Percentiles rank a stretch among this genome's conserved stretches.
phyloP scores from a whole-genome alignment of 768 basidiomycete genomes.

The Saitozyma sp. region DNA sequence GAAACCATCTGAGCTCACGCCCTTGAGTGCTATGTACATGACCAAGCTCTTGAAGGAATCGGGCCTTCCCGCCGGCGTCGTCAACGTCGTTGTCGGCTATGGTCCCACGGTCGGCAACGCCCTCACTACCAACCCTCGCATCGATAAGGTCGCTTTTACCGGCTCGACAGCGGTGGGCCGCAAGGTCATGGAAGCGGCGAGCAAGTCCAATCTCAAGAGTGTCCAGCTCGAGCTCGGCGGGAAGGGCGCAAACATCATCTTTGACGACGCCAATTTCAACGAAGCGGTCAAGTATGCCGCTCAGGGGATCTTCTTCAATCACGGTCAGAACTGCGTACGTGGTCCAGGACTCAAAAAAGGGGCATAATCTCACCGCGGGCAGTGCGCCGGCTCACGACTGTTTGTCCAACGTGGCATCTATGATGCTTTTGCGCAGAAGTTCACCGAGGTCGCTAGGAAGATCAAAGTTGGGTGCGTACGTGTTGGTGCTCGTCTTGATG shows the following conservation, averaged over 20 bases:
- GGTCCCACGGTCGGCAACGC: conserved; percentile 46
- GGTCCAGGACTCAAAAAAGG: background rate
- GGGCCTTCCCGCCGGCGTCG: conserved; percentile 46
- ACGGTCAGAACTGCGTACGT: conserved; percentile 40
- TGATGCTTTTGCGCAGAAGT: conserved; percentile 43
- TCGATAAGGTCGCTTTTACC: conserved; percentile 53
- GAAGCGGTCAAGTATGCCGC: conserved; percentile 55
- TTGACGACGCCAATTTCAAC: conserved; percentile 48
- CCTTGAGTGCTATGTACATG: conserved; percentile 46
- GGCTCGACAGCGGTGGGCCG: conserved; percentile 61
- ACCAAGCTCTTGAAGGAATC: conserved; percentile 46
- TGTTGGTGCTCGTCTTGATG: background rate
- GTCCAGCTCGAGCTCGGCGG: conserved; percentile 92
- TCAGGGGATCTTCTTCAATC: conserved; percentile 65
- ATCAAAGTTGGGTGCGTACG: conserved; percentile 62
- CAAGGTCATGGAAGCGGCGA: conserved; percentile 76
- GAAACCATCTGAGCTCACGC: conserved; percentile 71
- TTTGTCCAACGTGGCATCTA: conserved; percentile 47
- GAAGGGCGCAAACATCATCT: conserved; percentile 52
- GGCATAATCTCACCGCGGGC: background rate
- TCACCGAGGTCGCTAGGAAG: conserved; percentile 63
- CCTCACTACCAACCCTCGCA: conserved; percentile 34
- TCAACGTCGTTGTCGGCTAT: conserved; percentile 43
- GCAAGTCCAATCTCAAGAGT: conserved; percentile 73
- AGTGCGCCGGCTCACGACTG: conserved; percentile 47